Percentiles rank a stretch among this genome's conserved stretches.
These are phyloP conservation scores for Ophiostoma angusticollis DNA, from an alignment of 2,329 filamentous ascomycete species.

Conservation along the genomic window DNA sequence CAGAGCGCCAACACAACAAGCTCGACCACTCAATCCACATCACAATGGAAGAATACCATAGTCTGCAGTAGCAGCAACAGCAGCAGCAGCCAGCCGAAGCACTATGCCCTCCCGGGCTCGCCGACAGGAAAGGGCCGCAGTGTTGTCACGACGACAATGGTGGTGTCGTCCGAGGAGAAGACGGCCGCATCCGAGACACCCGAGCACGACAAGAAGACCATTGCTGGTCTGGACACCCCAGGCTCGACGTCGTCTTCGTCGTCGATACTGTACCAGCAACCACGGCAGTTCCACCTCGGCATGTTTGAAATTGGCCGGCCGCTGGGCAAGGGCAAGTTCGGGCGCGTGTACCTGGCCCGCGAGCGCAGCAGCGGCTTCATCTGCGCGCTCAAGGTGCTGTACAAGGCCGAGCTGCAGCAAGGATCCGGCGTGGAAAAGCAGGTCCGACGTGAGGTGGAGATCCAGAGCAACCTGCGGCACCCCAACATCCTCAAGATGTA, in stretches of 20 bases:
- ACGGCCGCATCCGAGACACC: background rate
- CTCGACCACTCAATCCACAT: slow-evolving; percentile 36
- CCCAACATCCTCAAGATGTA: slow-evolving; percentile 76
- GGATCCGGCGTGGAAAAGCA: slow-evolving; percentile 72
- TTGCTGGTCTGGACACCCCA: too few relatives aligned
- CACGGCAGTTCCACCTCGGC: slow-evolving; percentile 67
- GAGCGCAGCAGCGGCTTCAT: slow-evolving; percentile 70
- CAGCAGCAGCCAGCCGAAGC: slow-evolving; percentile 13
- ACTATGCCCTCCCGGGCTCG: slow-evolving; percentile 22
- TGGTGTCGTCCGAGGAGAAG: background rate
- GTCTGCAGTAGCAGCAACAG: slow-evolving; percentile 23
- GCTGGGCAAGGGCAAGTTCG: slow-evolving; percentile 78
- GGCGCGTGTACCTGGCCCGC: slow-evolving; percentile 71
- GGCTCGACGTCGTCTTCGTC: slow-evolving; percentile 30
- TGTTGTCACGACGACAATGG: slow-evolving; percentile 13
- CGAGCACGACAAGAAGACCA: slow-evolving; percentile 1
- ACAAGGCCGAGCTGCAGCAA: slow-evolving; percentile 71
- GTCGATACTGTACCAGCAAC: slow-evolving; percentile 32
- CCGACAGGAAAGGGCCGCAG: slow-evolving; percentile 20
- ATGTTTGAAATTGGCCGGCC: slow-evolving; percentile 91
- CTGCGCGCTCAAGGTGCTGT: slow-evolving; percentile 74
- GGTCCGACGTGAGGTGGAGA: slow-evolving; percentile 77
- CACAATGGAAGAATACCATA: slow-evolving; percentile 34
- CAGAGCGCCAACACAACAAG: slow-evolving; percentile 55
- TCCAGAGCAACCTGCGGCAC: slow-evolving; percentile 75